A percentile compares a stretch with the other conserved stretches of the same genome.
Conservation (phyloP, 768 basidiomycete genomes). For the Lentinus brumalis region DNA sequence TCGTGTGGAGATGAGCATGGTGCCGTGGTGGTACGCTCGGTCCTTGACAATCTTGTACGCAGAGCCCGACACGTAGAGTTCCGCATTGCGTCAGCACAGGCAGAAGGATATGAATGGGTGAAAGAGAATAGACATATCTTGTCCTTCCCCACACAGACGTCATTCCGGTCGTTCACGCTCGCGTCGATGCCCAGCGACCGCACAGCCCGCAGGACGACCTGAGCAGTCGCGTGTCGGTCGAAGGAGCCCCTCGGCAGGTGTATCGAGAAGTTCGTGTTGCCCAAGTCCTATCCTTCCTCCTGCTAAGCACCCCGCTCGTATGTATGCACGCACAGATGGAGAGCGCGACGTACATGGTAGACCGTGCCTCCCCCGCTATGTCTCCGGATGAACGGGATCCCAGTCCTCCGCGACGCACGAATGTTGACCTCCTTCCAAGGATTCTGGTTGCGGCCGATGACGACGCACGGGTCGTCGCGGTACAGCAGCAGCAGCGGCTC, state of each 20-base stretch:
- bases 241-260: constrained; percentile 83
- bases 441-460: constrained; percentile 96
- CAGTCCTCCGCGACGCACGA: constrained; percentile 46
- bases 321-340: background rate
- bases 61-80: constrained; percentile 86
- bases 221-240: constrained; percentile 75
- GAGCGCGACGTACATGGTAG: constrained; percentile 74
- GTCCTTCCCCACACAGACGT: constrained; percentile 78
- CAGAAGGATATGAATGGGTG: background rate
- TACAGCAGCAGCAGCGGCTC: constrained; percentile 84
- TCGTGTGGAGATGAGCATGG: constrained; percentile 91
- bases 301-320: background rate
- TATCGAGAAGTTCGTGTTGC: constrained; percentile 97
- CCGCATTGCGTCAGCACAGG: constrained; percentile 7
- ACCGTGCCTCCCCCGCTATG: constrained; percentile 95
- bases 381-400: constrained; percentile 78
- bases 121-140: constrained; percentile 71
- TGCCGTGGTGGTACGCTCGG: constrained; percentile 96
- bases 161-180: constrained; percentile 85
- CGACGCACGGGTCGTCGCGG: constrained; percentile 83
- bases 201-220: constrained; percentile 77
- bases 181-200: constrained; percentile 76
- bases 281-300: constrained; percentile 68
- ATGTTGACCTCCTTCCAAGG: constrained; percentile 98
- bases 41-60: constrained; percentile 94